phyloP scores from a whole-genome alignment of 306 rosid genomes.

The Citrullus colocynthis region DNA sequence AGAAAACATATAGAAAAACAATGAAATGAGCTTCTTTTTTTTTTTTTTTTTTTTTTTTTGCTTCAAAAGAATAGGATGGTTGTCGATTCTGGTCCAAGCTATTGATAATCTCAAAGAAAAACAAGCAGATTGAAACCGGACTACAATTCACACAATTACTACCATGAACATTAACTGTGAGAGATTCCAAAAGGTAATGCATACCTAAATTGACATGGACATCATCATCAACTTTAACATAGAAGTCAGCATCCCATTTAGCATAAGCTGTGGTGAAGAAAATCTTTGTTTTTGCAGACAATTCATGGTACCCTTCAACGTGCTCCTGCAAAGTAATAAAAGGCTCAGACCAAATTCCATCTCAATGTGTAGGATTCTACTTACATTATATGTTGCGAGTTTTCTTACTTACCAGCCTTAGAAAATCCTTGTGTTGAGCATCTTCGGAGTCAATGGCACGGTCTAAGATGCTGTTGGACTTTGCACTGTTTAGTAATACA shows the following conservation, averaged over 20 bases:
- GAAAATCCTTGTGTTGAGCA: slow-evolving; percentile 58
- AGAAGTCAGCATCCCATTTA: slow-evolving; percentile 10
- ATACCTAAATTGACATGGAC: slow-evolving; percentile 8
- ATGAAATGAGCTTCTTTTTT: too few relatives aligned
- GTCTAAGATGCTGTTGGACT: slow-evolving; percentile 89
- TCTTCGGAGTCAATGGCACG: slow-evolving; percentile 94
- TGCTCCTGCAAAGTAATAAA: background rate
- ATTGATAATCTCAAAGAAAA: background rate
- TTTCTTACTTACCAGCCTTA: slow-evolving; percentile 42
- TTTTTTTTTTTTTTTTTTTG: too few relatives aligned
- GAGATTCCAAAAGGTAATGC: background rate
- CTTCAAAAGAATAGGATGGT: background rate
- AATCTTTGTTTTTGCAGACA: slow-evolving; percentile 9
- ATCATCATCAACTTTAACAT: slow-evolving; percentile 9
- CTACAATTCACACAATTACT: background rate
- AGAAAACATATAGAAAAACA: background rate
- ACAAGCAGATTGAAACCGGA: background rate
- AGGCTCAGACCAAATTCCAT: background rate
- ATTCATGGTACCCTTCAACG: slow-evolving; percentile 3
- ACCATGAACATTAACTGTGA: background rate
- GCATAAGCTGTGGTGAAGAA: slow-evolving; percentile 5
- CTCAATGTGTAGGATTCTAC: slow-evolving; percentile 9
- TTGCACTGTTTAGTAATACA: slow-evolving; percentile 49
- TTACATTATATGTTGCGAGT: background rate
- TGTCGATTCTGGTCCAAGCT: background rate